Conservation (phyloP, 257 asterid species). For the Lantana camara region DNA sequence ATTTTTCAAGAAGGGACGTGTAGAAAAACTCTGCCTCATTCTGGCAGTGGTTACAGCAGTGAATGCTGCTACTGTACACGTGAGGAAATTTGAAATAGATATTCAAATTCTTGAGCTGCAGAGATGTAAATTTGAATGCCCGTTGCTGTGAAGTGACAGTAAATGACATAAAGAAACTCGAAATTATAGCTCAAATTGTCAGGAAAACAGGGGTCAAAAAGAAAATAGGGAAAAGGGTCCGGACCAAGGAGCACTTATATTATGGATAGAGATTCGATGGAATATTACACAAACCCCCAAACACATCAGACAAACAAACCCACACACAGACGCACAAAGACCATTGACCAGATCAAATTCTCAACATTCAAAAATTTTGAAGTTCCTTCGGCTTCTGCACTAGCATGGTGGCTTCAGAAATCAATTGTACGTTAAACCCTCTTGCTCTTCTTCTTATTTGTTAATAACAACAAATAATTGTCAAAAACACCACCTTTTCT, state of each 20-base stretch:
- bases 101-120: constrained; percentile 27
- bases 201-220: too few species aligned
- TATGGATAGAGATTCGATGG: too few species aligned
- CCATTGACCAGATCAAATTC: constrained; percentile 28
- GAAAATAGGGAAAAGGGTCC: too few species aligned
- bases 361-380: constrained; percentile 2
- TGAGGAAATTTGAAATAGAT: constrained; percentile 5
- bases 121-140: constrained; percentile 20
- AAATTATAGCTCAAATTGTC: too few species aligned
- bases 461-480: too few species aligned
- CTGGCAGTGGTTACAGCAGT: constrained; percentile 14
- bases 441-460: not conserved
- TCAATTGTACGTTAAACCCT: constrained; percentile 28
- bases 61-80: constrained; percentile 18
- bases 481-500: not conserved
- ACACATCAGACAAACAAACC: not conserved
- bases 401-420: constrained; percentile 8
- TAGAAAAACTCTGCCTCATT: constrained; percentile 40
- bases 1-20: constrained; percentile 52
- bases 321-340: not conserved
- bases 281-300: too few species aligned
- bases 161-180: constrained; percentile 31
- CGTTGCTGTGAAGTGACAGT: constrained; percentile 7
- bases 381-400: constrained; percentile 23
- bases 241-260: too few species aligned